Evolutionary conservation across 148 eudicot species (phyloP), one percentile per base, ranked within the genome.

Genomic region (Rheum nobile): DNA sequence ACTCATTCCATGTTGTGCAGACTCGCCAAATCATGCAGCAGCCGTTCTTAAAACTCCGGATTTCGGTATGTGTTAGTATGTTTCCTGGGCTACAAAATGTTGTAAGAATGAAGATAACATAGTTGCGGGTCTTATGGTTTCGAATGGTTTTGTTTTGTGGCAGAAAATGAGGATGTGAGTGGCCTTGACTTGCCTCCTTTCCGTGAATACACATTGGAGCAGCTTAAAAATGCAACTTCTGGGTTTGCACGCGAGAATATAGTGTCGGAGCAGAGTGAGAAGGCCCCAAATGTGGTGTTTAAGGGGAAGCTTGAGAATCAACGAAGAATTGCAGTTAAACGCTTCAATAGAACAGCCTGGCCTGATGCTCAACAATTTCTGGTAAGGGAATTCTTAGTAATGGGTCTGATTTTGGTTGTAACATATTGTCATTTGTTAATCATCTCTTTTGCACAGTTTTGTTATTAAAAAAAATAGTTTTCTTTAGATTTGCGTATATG

Each of bases 231-330:
- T 74, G 92, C 92, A 22, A 88, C 92, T 59, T 86, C 83, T 44
- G 83, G 88, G 22, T 88, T 88, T 80, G 88, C 92, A 26, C 83
- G 78, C 26, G 90, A 88, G 79, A 86, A 88, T 72, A 86, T 88
- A 72, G 86, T 88, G 70, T 88, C 92, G 22, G 92, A 88, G 76
- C 87, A 88, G 69, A 89, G 88, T 38, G 90, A 86, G 70, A 88
- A 84, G 76, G 90, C 92, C 55, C 90, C 92, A 37, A 88, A 88
- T 82, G 85, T 88, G 79, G 90, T 88, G 29, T 88, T 86, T 76
- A 85, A 86, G 78, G 92, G 92, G 75, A 88, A 88, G 71, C 78
- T 88, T 63, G 90, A 86, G 75, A 88, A 85, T 79, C 92, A 85
- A 71, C 78, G 48, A 77, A 83, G 90, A 78, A 79, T 88, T 47